Conservation (phyloP, 768 basidiomycete genomes). For the Hericium alpestre region DNA sequence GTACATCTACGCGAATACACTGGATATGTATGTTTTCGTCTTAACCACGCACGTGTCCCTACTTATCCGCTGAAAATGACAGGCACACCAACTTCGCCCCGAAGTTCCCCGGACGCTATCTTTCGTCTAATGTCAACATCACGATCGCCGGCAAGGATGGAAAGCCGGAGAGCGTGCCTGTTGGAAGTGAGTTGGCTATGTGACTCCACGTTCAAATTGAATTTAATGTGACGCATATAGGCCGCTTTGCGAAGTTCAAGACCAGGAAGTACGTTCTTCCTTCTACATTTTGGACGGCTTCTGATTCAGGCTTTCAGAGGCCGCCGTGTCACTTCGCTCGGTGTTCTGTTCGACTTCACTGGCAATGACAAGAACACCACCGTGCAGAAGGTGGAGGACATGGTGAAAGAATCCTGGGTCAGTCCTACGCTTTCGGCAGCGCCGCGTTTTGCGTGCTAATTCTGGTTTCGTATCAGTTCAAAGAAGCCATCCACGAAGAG, state of each 20-base stretch:
- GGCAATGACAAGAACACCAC: conserved; percentile 63
- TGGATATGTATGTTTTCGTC: conserved; percentile 46
- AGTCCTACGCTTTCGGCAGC: background rate
- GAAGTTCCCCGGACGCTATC: conserved; percentile 57
- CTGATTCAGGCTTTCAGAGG: conserved; percentile 33
- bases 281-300: background rate
- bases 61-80: background rate
- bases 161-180: conserved; percentile 27
- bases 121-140: conserved; percentile 83
- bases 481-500: conserved; percentile 64
- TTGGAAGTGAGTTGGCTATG: conserved; percentile 28
- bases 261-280: conserved; percentile 47
- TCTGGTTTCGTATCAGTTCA: conserved; percentile 37
- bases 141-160: conserved; percentile 41
- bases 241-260: conserved; percentile 60
- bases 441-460: background rate
- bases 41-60: background rate
- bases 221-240: conserved; percentile 17
- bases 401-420: conserved; percentile 78
- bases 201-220: background rate
- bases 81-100: conserved; percentile 46
- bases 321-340: conserved; percentile 66
- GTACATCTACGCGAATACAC: conserved; percentile 57
- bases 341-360: conserved; percentile 69
- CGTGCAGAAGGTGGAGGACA: conserved; percentile 59